Conservation (phyloP, 1,139 yeast genomes). For the Sugiyamaella xylanicola region DNA sequence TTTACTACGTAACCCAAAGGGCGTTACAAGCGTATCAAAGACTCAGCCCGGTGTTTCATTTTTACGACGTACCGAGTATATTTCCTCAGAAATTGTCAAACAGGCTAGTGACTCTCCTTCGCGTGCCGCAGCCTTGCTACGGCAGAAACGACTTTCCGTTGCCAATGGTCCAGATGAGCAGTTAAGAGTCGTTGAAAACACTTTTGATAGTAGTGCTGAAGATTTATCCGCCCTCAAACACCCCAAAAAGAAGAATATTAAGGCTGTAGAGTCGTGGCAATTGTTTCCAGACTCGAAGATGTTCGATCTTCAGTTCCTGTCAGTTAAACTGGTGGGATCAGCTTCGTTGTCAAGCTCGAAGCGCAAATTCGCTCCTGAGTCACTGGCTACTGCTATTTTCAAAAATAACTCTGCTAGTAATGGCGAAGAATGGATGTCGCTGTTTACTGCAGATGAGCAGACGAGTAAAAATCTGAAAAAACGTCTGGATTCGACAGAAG, state of each 20-base stretch:
- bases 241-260: constrained; percentile 73
- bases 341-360: constrained; percentile 60
- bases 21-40: constrained; percentile 48
- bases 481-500: constrained; percentile 37
- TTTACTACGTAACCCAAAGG: constrained; percentile 73
- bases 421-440: constrained; percentile 75
- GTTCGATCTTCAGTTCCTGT: constrained; percentile 74
- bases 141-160: constrained; percentile 32
- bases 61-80: constrained; percentile 91
- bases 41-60: constrained; percentile 72
- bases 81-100: constrained; percentile 49
- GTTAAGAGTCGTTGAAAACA: constrained; percentile 68
- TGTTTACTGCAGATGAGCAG: constrained; percentile 56
- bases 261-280: constrained; percentile 78
- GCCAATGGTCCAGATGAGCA: constrained; percentile 60
- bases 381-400: constrained; percentile 66
- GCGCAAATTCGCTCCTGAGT: constrained; percentile 37
- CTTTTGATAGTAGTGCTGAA: constrained; percentile 64
- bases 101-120: constrained; percentile 35
- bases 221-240: constrained; percentile 57
- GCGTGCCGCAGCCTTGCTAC: constrained; percentile 36
- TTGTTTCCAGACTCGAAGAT: constrained; percentile 86
- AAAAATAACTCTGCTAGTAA: constrained; percentile 73
- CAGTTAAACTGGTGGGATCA: constrained; percentile 76
- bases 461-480: constrained; percentile 38